Conservation (phyloP, 2,329 filamentous ascomycete genomes). For the Alternaria metachromatica region DNA sequence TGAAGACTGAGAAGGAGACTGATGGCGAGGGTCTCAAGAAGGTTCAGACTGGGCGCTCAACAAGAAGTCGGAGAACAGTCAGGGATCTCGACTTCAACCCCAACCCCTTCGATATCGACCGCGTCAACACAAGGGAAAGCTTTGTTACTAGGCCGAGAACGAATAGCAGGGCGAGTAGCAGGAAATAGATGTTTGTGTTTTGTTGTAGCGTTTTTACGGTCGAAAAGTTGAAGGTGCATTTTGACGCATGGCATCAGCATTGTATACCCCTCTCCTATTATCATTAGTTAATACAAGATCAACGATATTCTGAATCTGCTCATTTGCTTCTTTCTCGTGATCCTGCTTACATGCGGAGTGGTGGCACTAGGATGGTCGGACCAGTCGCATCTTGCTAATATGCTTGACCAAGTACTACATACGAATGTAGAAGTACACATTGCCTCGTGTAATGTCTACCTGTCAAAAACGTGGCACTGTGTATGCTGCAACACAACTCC, state of each 20-base stretch:
- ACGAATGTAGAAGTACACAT: not conserved
- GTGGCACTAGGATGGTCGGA: not conserved
- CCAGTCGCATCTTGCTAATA: not conserved
- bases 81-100: constrained; percentile 46
- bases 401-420: not conserved
- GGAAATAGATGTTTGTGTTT: constrained; percentile 9
- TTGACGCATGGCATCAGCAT: constrained; percentile 22
- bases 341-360: not conserved
- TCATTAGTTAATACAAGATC: constrained; percentile 5
- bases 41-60: constrained; percentile 38
- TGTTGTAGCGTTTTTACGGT: constrained; percentile 1
- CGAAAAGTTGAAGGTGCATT: constrained; percentile 2
- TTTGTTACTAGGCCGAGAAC: constrained; percentile 42
- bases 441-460: not conserved
- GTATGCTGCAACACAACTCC: not conserved
- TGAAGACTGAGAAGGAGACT: constrained; percentile 48
- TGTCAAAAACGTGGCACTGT: not conserved
- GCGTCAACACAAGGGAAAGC: constrained; percentile 56
- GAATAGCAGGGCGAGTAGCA: constrained; percentile 27
- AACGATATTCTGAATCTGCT: constrained; percentile 5
- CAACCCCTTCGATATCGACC: constrained; percentile 59
- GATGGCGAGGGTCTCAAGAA: constrained; percentile 35
- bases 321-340: not conserved
- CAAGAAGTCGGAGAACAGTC: constrained; percentile 29
- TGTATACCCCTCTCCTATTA: constrained; percentile 29